Base-by-base conservation (phyloP, 495 filamentous ascomycete genomes). In the Alectoria sarmentosa region DNA sequence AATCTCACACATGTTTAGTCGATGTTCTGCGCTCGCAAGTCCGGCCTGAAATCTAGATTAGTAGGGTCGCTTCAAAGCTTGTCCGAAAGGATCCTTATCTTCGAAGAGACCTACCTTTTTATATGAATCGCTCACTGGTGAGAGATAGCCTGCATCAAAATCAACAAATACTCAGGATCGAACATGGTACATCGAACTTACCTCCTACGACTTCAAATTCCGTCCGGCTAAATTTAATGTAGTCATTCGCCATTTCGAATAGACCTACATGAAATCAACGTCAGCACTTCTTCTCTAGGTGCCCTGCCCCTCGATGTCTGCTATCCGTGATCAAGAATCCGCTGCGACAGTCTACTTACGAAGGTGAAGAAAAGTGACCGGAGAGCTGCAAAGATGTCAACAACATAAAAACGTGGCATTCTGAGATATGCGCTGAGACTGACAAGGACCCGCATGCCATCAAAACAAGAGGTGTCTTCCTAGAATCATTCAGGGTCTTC, bases 391-490 rank as follows among this genome's bases (percentile, higher is more conserved):
- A 9, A n/a, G 30, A 17, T 17, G 39, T 64, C 34, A 64, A 42
- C 21, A 21, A 38, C 34, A 64, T n/a, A 0, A 5, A n/a, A 2
- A 13, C 13, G 28, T 30, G 21, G 83, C 38, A 91, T 80, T 73
- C 90, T 88, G 54, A 90, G 83, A 73, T 83, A 86, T 15, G 86
- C 90, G 68, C 89, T 86, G 23, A 90, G 91, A 5, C 86, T 90
- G 77, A 96, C 78, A 96, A 97, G 56, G 89, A 93, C 46, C 93
- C 93, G 74, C 92, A 96, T 42, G 91, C 90, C 48, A 98, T 88
- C 48, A 96, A 81, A 17, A 94, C 83, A 9, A 96, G 76, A 1
- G 91, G 91, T 1, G 82, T 93, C 76, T 88, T 91, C 52, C 81
- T 80, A 11, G 85, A 75, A 67, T 90, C 81, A 32, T 76, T 78